Evolutionary conservation across 768 basidiomycete species (phyloP), one percentile per base, ranked within the genome.

Genomic region (Aureoboletus auriporus): DNA sequence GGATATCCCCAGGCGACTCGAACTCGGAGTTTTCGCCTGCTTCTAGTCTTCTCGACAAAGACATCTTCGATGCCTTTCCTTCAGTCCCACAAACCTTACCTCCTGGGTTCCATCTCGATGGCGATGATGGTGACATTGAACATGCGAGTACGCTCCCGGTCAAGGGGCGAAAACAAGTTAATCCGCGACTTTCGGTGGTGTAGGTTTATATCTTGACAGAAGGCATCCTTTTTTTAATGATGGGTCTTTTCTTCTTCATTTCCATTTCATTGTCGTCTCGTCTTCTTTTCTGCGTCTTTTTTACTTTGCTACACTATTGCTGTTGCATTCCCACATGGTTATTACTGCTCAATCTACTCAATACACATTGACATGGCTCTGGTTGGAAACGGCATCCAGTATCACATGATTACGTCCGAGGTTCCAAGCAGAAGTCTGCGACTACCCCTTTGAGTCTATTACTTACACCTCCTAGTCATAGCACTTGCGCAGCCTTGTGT

Each of bases 11-110:
- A 47, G 68, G 14, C 61, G 64, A 72, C 33, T 71, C 73, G 3
- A 71, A 58, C 48, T 38, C 68, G 61, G 51, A 68, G 71, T 53
- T 79, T 71, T 52, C 79, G 68, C 42, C 64, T 13, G 39, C 56
- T 0, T 54, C 65, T 2, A 67, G 67, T 54, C 29, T 58, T 23
- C 76, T 87, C 37, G 82, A 84, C 58, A 69, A 71, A 51, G 77
- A 77, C 10, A 66, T 86, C 20, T 85, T 83, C 54, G 85, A 87
- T 49, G 77, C 83, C 7, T 88, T 89, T 65, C 87, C 87, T 20
- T 77, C 77, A 30, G 85, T 88, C 6, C 86, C 86, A 2, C 70
- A 75, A 40, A 71, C 70, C 14, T 63, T 73, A 6, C 76, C 78
- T 2, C 58, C 68, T 29, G 65, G 63, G 28, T 61, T 50, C 36